A percentile compares a stretch with the other conserved stretches of the same genome.
These are phyloP conservation scores for Globisporangium spinosum DNA, from an alignment of 352 stramenopile species.

Conservation along the genomic window DNA sequence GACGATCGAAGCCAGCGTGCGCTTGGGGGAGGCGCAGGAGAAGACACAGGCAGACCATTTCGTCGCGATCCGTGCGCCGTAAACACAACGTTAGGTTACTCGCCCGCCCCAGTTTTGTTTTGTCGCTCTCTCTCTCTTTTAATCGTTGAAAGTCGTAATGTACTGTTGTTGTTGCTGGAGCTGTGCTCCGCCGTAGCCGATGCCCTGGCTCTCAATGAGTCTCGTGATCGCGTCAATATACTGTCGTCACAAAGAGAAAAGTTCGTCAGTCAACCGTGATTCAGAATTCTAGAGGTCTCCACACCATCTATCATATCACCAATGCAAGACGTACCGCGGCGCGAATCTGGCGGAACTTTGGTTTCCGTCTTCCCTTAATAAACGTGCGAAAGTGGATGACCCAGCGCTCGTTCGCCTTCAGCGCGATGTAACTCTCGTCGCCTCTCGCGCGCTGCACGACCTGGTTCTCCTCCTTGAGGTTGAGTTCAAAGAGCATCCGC, in stretches of 20 bases:
- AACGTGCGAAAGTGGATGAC: constrained; percentile 56
- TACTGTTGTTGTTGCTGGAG: background rate
- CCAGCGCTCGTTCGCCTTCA: constrained; percentile 47
- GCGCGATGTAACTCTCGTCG: constrained; percentile 45
- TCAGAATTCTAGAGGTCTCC: background rate
- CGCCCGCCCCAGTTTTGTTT: background rate
- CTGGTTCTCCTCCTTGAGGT: constrained; percentile 42
- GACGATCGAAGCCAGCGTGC: constrained; percentile 63
- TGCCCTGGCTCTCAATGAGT: constrained; percentile 51
- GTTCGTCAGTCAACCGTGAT: background rate
- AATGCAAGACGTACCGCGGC: constrained; percentile 28
- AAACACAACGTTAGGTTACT: background rate
- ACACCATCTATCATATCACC: background rate
- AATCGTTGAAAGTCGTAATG: constrained; percentile 10
- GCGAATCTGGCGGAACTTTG: constrained; percentile 47
- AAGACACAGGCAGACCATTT: constrained; percentile 18
- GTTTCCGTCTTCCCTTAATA: constrained; percentile 40
- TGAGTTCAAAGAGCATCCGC: constrained; percentile 40
- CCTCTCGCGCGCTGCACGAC: constrained; percentile 47
- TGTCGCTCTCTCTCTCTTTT: background rate
- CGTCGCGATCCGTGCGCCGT: constrained; percentile 9
- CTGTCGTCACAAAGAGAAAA: constrained; percentile 18
- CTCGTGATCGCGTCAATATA: constrained; percentile 69
- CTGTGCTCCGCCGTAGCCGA: constrained; percentile 21
- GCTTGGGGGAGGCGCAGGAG: constrained; percentile 38